These are phyloP conservation scores for Crataegus laevigata DNA, from an alignment of 306 rosid species.

Conservation along the genomic window DNA sequence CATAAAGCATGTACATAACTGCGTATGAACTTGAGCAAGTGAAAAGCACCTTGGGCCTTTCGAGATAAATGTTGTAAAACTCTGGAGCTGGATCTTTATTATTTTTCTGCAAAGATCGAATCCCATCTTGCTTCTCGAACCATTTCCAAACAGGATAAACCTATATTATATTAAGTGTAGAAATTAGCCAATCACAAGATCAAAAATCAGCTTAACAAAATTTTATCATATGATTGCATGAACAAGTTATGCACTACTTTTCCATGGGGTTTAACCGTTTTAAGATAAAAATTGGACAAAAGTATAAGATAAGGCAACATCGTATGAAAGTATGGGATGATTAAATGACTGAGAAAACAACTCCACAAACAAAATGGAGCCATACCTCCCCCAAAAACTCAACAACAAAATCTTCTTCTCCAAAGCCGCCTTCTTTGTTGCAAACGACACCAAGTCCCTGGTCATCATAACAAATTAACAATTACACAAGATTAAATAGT, in stretches of 20 bases:
- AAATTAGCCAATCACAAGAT: background rate
- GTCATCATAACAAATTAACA: conserved; percentile 21
- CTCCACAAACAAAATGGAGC: conserved; percentile 8
- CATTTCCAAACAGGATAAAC: conserved; percentile 99
- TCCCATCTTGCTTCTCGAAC: conserved; percentile 99
- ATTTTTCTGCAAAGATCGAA: conserved; percentile 85
- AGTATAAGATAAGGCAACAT: background rate
- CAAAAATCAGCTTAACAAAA: background rate
- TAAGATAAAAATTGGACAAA: background rate
- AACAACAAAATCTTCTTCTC: conserved; percentile 81
- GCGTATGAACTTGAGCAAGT: conserved; percentile 17
- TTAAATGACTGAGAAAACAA: background rate
- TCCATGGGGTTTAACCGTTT: background rate
- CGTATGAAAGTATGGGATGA: background rate
- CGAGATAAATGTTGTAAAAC: conserved; percentile 93
- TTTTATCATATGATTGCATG: background rate
- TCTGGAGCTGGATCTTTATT: conserved; percentile 96
- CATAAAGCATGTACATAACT: background rate
- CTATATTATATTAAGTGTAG: conserved; percentile 23
- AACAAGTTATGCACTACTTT: background rate
- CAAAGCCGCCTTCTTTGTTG: conserved; percentile 78
- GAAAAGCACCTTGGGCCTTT: conserved; percentile 83
- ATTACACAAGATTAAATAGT: conserved; percentile 11
- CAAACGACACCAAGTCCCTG: conserved; percentile 99
- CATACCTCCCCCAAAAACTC: conserved; percentile 98